Evolutionary conservation across 2,329 filamentous ascomycete species (phyloP).

Genomic region (Trematosphaeria pertusa): DNA sequence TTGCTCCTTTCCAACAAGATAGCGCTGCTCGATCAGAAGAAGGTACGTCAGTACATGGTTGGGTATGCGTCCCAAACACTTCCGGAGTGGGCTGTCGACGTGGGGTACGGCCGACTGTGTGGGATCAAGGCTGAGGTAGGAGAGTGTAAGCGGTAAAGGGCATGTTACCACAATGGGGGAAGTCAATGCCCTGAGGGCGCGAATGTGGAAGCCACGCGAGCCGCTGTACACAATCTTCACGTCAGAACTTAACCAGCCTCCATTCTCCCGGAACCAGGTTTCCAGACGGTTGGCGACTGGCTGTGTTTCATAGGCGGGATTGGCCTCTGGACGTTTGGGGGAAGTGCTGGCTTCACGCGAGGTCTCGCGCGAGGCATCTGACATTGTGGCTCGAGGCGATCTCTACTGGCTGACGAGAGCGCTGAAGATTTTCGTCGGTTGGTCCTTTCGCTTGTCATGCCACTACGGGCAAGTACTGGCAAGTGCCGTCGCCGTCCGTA

Average conservation of each 20-base stretch:
- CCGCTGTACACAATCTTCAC: conserved; percentile 36
- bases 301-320: no score
- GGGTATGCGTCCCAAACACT: conserved; percentile 35
- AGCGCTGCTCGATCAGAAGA: conserved; percentile 44
- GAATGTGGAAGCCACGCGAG: conserved; percentile 40
- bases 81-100: conserved; percentile 31
- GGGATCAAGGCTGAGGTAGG: conserved; percentile 44
- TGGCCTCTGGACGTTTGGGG: conserved; percentile 2
- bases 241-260: conserved; percentile 39
- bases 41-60: conserved; percentile 44
- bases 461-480: no score
- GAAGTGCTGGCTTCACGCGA: conserved; percentile 1
- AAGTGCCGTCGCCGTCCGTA: no score
- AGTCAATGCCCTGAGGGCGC: conserved; percentile 27
- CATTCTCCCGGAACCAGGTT: conserved; percentile 40
- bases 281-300: conserved; percentile 30
- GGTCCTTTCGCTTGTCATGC: no score
- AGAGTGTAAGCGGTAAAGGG: conserved; percentile 43
- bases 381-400: conserved; percentile 11
- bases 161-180: conserved; percentile 36
- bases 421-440: no score
- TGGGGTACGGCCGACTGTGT: conserved; percentile 30
- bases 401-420: conserved; percentile 19
- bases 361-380: no score
- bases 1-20: conserved; percentile 18